phyloP scores from a whole-genome alignment of 2,329 filamentous ascomycete genomes.

The Aureobasidium sp. region DNA sequence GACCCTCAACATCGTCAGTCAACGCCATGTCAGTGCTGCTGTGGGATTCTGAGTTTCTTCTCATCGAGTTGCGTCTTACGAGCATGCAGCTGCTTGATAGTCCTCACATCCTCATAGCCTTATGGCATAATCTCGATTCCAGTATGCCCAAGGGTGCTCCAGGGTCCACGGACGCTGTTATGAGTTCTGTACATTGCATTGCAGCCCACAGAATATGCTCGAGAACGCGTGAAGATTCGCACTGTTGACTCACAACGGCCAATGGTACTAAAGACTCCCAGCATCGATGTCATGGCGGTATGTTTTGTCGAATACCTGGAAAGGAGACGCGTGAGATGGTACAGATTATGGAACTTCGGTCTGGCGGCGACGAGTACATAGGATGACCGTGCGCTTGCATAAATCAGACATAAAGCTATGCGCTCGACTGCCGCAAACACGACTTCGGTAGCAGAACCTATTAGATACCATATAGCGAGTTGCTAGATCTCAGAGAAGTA shows the following conservation, averaged over 20 bases:
- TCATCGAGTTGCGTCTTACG: neutral
- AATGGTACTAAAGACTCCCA: too few species aligned
- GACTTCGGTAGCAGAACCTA: too few species aligned
- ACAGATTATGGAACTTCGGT: neutral
- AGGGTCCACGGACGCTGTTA: neutral
- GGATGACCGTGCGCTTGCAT: slow-evolving; percentile 2
- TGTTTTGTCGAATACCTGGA: too few species aligned
- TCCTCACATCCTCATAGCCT: neutral
- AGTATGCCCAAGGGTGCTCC: neutral
- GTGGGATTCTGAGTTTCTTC: too few species aligned
- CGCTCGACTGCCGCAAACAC: too few species aligned
- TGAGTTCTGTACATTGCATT: too few species aligned
- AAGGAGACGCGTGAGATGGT: neutral
- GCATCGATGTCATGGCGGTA: neutral
- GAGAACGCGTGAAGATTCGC: neutral
- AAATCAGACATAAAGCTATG: neutral
- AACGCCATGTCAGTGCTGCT: too few species aligned
- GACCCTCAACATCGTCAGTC: too few species aligned
- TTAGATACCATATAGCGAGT: too few species aligned
- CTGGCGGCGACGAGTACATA: neutral
- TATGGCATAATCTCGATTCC: neutral
- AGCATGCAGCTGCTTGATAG: neutral
- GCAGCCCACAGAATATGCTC: neutral
- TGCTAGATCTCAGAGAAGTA: too few species aligned
- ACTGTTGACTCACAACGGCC: neutral